Percentiles rank a stretch among this genome's conserved stretches.
Conservation (phyloP, 768 basidiomycete genomes). For the Cystoderma amianthinum region DNA sequence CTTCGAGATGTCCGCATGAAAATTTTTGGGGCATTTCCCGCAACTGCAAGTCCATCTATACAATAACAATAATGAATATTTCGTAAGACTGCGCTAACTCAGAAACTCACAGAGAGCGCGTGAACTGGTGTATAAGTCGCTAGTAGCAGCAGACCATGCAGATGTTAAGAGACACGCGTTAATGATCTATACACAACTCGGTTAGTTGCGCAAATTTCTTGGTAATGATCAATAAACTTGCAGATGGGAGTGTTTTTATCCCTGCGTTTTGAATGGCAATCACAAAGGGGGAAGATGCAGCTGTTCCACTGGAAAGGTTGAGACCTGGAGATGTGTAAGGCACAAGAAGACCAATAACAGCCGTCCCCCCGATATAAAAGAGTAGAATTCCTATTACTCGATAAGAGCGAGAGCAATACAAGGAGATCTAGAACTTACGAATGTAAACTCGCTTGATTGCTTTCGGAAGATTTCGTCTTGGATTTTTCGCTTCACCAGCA, state of each 20-base stretch:
- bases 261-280: conserved; percentile 83
- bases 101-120: conserved; percentile 67
- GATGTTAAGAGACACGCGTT: conserved; percentile 82
- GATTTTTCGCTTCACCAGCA: conserved; percentile 89
- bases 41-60: conserved; percentile 70
- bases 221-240: conserved; percentile 23
- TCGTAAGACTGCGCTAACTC: neutral
- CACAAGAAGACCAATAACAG: conserved; percentile 79
- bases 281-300: conserved; percentile 82
- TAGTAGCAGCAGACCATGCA: conserved; percentile 89
- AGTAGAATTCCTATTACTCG: conserved; percentile 74
- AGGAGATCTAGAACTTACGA: conserved; percentile 28
- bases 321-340: conserved; percentile 61
- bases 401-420: conserved; percentile 25
- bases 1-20: conserved; percentile 62
- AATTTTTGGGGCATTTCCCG: conserved; percentile 77
- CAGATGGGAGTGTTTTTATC: conserved; percentile 79
- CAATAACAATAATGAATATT: neutral
- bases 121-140: conserved; percentile 86
- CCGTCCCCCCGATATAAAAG: conserved; percentile 66
- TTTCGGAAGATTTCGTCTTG: conserved; percentile 53
- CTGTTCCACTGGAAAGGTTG: conserved; percentile 44
- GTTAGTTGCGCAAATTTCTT: conserved; percentile 2
- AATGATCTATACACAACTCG: conserved; percentile 52
- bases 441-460: conserved; percentile 72